Evolutionary conservation across 306 rosid genomes (phyloP), one percentile per base, ranked within the genome.

Genomic region (Vigna unguiculata): DNA sequence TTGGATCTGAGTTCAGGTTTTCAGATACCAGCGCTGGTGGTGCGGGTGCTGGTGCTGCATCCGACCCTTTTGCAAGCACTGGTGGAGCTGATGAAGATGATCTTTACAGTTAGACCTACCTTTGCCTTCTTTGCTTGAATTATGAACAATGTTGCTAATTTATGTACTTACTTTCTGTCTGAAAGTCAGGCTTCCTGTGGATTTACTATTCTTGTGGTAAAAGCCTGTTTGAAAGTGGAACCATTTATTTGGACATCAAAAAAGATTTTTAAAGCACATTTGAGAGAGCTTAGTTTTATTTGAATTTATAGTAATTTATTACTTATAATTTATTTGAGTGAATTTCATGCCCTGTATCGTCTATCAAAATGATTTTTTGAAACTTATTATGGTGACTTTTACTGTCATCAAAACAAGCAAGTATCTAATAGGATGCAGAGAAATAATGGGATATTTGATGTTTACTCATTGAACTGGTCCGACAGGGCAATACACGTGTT

Each of bases 71-170:
- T 76, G 90, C 97, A 30, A 16, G 89, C 68, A 86, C 92, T 6
- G 96, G 83, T 16, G 97, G 71, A 30, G 98, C 96, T 16, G 97
- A 95, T 61, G 98, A 95, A 15, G 98, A 95, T 49, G 98, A 95
- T 78, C 98, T 95, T 49, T 95, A 95, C 88, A 92, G 75, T 85
- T 95, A 92, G 90, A 10, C 32, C 45, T 17, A 66, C 61, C 30
- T 64, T 40, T 67, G 36, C 41, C 30, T 59, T 28, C 30, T 59
- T 28, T 51, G 59, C 45, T 28, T 1, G 28, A 41, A 7, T 58
- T 16, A 34, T 73, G 20, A 40, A 71, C 54, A 65, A 22, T 41
- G 25, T 11, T 71, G 12, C 32, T 40, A 73, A 11, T 72, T 80
- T 45, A 77, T 57, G 73, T 48, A 68, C 79, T 82, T 62, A 53